Evolutionary conservation across 2,329 filamentous ascomycete genomes (phyloP), one percentile per base, ranked within the genome.

Genomic region (Xylariaceae sp.): DNA sequence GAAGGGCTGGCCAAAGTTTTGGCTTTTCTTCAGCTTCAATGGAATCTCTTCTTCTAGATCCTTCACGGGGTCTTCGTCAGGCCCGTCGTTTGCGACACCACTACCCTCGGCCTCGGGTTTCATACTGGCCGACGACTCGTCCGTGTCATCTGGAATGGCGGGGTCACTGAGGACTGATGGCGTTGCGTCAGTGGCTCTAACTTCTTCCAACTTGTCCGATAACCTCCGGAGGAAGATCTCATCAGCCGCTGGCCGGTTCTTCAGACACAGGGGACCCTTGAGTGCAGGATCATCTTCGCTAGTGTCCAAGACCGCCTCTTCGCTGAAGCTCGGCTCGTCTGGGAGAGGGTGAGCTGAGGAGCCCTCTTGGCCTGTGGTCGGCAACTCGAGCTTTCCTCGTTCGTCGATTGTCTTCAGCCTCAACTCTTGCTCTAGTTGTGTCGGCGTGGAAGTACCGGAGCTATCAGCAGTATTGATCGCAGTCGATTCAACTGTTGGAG

Each of bases 241-340:
- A 41, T 78, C 74, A 34, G 74, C 65, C 1, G 70, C 71, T 1
- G 73, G 73, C 42, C 73, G 70, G 45, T 78, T 78, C 41, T 67
- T 65, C 26, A 78, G 62, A 61, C 71, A 73, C 34, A 78, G 50
- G 7, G 74, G 74, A 0, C 71, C 74, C 37, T 66, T 71, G 21
- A 78, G 60, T 14, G 63, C 59, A 1, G 56, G 59, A 43, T 77
- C 74, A 4, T 62, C 59, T 11, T 69, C 65, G 7, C 56, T 52
- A 4, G 66, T 59, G 18, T 71, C 65, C 23, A 69, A 48, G 4
- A 54, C 33, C 13, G 56, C 45, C 34, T 55, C 52, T 31, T 41
- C 41, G n/a, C 24, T 9, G 8, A 40, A 9, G 9, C 31, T 30
- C 3, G 11, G 9, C 31, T 43, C 40, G 18, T 33, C 18, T 13